Conservation (phyloP, 768 basidiomycete species). For the Exidia glandulosa region DNA sequence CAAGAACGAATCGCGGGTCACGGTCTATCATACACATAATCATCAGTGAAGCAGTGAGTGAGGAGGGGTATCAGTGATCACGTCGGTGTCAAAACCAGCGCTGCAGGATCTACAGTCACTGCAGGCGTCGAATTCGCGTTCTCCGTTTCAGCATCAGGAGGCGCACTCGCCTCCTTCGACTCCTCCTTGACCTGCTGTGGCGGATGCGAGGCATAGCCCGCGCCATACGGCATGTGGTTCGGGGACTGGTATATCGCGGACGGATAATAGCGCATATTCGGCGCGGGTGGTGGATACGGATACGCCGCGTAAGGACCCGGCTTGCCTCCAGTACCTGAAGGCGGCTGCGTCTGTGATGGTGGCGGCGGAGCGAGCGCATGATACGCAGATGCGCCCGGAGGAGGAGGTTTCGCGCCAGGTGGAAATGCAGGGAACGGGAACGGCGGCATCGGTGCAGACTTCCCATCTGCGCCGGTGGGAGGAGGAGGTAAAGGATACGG, state of each 20-base stretch:
- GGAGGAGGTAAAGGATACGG: neutral
- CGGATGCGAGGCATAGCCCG: neutral
- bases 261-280: neutral
- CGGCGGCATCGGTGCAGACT: neutral
- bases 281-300: neutral
- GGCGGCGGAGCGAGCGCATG: neutral
- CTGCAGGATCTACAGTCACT: neutral
- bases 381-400: neutral
- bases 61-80: too few relatives aligned
- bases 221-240: too few relatives aligned
- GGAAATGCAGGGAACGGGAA: neutral
- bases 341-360: neutral
- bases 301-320: neutral
- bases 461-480: neutral
- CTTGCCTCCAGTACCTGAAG: too few relatives aligned
- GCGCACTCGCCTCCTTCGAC: too few relatives aligned
- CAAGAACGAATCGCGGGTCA: too few relatives aligned
- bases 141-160: neutral
- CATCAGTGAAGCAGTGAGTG: too few relatives aligned
- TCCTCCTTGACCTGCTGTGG: neutral
- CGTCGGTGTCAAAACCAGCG: too few relatives aligned
- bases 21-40: too few relatives aligned
- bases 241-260: neutral
- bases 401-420: neutral
- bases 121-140: neutral